Base-by-base conservation (phyloP, 208 protist genomes). In the Wallacemonas sp. region DNA sequence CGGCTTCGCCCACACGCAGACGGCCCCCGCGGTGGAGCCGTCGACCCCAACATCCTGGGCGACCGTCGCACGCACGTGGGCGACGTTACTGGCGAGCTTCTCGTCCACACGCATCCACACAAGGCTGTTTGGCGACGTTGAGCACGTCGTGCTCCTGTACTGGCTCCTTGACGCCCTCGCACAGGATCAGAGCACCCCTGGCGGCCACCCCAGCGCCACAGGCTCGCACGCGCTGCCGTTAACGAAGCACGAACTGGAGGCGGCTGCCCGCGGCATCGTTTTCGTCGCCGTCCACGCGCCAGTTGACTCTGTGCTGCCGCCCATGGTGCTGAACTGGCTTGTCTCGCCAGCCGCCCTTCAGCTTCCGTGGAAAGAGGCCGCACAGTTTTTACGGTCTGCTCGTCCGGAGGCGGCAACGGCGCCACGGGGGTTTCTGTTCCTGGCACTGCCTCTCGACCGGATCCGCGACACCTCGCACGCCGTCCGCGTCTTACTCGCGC, bases 291-390 rank as follows among this genome's bases (percentile, higher is more conserved):
- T 53, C 21, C 55, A 68, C 1, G 72, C 67, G 54, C 61, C 59
- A 1, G 22, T 21, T 33, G 22, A 13, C 41, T 59, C 76, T 10
- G 44, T 83, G 0, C 39, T 70, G 36, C 77, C 77, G 24, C 77
- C 77, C 2, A 76, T 83, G 77, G 21, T 83, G 61, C 55, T 83
- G 19, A 78, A 83, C 62, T 83, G 77, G 77, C 13, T 79, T 4
- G 67, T 70, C 34, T 63, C 72, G 5, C 46, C 33, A 15, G 50
- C 33, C 32, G 67, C 24, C 21, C 42, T 45, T n/a, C 39, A 37
- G 4, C 55, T 79, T 42, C 30, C 68, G 8, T 78, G 72, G 68
- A n/a, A n/a, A 3, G 71, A 70, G 10, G 77, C 72, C 44, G 62
- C 58, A 0, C 17, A 30, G 27, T 68, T 68, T 36, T 30, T 83